These are phyloP conservation scores for Cercospora zeae-maydis DNA, from an alignment of 2,329 filamentous ascomycete genomes.

Conservation along the genomic window DNA sequence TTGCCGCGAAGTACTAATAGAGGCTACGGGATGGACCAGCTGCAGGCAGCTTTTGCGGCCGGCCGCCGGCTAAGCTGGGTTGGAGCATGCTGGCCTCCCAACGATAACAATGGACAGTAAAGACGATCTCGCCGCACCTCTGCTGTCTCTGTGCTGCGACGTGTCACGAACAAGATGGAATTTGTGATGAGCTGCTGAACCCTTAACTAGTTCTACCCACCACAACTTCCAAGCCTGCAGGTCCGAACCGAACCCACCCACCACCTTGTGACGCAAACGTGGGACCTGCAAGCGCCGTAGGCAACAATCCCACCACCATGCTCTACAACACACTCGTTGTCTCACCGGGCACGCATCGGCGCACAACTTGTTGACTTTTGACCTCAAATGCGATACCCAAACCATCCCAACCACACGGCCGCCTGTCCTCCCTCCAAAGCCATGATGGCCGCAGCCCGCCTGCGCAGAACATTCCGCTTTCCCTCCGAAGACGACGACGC, in stretches of 20 bases:
- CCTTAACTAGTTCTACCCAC: neutral
- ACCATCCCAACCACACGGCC: constrained; percentile 3
- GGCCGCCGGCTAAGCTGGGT: constrained; percentile 3
- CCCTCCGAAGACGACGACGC: constrained; percentile 57
- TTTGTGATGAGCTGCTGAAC: too few relatives aligned
- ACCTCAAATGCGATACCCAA: neutral
- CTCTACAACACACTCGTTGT: neutral
- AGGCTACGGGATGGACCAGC: neutral
- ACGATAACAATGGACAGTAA: neutral
- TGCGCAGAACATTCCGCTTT: constrained; percentile 76
- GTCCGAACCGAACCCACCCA: neutral
- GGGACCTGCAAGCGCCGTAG: neutral
- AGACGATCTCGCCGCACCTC: neutral
- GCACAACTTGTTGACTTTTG: neutral
- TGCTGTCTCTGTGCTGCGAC: neutral
- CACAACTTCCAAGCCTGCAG: neutral
- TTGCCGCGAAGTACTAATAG: neutral
- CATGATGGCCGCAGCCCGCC: constrained; percentile 25
- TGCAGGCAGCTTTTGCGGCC: constrained; percentile 1
- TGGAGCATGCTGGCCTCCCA: neutral
- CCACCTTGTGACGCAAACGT: constrained; percentile 1
- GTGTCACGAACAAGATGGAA: neutral
- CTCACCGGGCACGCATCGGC: neutral
- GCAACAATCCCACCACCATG: neutral
- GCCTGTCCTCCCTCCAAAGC: neutral